Conservation (phyloP, 768 basidiomycete species). For the Lactifluus echinatus region DNA sequence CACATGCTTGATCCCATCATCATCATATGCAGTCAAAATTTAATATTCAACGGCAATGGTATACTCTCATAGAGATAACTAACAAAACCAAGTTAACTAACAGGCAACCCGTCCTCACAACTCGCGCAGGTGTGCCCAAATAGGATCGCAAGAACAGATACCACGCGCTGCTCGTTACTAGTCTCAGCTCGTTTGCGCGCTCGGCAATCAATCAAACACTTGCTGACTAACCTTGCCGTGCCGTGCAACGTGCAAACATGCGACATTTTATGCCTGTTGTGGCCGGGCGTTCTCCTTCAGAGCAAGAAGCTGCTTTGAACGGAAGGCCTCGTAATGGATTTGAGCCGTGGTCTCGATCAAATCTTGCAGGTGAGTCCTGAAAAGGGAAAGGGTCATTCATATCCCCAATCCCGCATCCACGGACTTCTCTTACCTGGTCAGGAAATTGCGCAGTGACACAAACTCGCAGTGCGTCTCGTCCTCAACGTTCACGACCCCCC, state of each 20-base stretch:
- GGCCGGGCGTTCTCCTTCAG: slow-evolving; percentile 62
- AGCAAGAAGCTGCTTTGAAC: slow-evolving; percentile 93
- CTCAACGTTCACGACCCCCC: slow-evolving; percentile 98
- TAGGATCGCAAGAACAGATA: background rate
- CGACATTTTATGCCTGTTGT: slow-evolving; percentile 15
- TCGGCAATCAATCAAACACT: background rate
- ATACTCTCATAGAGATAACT: background rate
- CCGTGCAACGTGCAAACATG: too few relatives aligned
- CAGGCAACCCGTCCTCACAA: background rate
- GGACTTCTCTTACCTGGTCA: slow-evolving; percentile 56
- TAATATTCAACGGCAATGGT: too few relatives aligned
- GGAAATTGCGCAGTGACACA: slow-evolving; percentile 92
- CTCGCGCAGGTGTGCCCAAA: background rate
- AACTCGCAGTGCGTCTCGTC: slow-evolving; percentile 98
- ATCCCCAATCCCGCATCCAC: background rate
- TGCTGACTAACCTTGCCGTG: background rate
- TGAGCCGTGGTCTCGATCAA: slow-evolving; percentile 98
- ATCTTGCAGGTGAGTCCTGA: slow-evolving; percentile 92
- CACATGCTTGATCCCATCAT: too few relatives aligned
- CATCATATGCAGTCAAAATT: too few relatives aligned
- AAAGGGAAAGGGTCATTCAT: background rate
- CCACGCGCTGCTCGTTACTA: background rate
- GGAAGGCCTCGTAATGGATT: slow-evolving; percentile 99
- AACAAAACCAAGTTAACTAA: background rate
- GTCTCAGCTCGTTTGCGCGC: background rate